Base-by-base conservation (phyloP, 1,284 basidiomycete genomes). In the Ustilago sp. region DNA sequence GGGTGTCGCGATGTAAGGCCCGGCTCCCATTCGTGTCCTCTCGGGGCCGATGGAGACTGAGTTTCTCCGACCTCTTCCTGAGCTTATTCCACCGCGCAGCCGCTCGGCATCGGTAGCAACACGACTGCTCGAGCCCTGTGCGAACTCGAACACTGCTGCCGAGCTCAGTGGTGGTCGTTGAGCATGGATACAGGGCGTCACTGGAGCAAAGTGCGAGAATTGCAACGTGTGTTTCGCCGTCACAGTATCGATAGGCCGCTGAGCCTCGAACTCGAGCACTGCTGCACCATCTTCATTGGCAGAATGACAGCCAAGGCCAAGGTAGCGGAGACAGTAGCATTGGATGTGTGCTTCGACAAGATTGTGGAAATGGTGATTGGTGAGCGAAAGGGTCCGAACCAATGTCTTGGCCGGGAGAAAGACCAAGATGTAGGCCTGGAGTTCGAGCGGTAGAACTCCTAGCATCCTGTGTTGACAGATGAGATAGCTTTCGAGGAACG, bases 211-310 rank as follows among this genome's bases (percentile, higher is more conserved):
- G 56, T 81, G 79, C 31, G 74, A 74, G 43, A 82, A 82, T 11
- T 69, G 66, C 50, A 82, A 62, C 1, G 48, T 59, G 31, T 82
- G 80, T 47, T 82, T 82, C n/a, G 77, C 69, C 8, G 77, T 81
- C 13, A 82, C 61, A 2, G 80, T 82, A 32, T 82, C 80, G 48
- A 82, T 82, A 13, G 80, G 80, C 4, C 80, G 51, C n/a, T 80
- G 79, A 0, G 80, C 80, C 41, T 80, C 78, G 36, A 82, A 82
- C 45, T 80, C 74, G n/a, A 69, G 63, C 38, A 68, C 61, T 0
- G 68, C 68, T 1, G 64, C 68, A 4, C 57, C 54, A 48, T 64
- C 59, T 0, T 61, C 50, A 8, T 58, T 23, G 38, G 53, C 15
- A 13, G 62, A 63, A 23, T 72, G 54, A 28, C 39, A 54, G 19